Evolutionary conservation across 1,284 basidiomycete genomes (phyloP).

Genomic region (Pyrrhoderma noxium): DNA sequence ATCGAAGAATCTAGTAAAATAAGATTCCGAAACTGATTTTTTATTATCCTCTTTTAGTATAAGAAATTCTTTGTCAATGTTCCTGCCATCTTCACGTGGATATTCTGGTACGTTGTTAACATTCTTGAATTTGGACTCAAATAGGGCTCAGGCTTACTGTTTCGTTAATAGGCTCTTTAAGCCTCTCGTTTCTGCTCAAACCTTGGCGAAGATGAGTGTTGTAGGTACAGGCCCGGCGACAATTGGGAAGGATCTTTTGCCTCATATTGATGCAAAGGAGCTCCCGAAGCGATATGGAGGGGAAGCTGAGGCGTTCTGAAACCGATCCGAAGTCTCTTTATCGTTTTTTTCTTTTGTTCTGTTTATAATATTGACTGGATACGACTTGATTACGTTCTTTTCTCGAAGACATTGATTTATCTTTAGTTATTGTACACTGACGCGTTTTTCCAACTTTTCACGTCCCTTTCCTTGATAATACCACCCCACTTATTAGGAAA

Average conservation of each 20-base stretch:
- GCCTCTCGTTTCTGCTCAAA: conserved; percentile 57
- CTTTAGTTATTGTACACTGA: too few relatives aligned
- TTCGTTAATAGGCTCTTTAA: conserved; percentile 50
- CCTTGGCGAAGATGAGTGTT: conserved; percentile 69
- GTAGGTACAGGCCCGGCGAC: conserved; percentile 55
- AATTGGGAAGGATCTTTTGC: conserved; percentile 51
- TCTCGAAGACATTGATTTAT: not conserved
- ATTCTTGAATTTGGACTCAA: not conserved
- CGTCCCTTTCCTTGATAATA: too few relatives aligned
- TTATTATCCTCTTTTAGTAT: conserved; percentile 34
- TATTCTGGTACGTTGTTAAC: conserved; percentile 45
- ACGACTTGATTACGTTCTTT: not conserved
- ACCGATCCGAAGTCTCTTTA: not conserved
- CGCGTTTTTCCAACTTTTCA: too few relatives aligned
- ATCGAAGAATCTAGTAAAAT: conserved; percentile 14
- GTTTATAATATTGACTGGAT: not conserved
- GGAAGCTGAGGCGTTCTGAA: conserved; percentile 30
- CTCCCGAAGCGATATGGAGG: conserved; percentile 68
- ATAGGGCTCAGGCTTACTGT: not conserved
- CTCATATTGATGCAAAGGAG: conserved; percentile 44
- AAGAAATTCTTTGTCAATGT: conserved; percentile 77
- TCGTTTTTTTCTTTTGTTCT: not conserved
- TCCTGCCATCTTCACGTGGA: conserved; percentile 63
- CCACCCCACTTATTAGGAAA: too few relatives aligned
- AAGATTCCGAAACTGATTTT: not conserved